Percentiles rank a stretch among this genome's conserved stretches.
phyloP scores from a whole-genome alignment of 2,329 filamentous ascomycete genomes.

The Fusarium sp. region DNA sequence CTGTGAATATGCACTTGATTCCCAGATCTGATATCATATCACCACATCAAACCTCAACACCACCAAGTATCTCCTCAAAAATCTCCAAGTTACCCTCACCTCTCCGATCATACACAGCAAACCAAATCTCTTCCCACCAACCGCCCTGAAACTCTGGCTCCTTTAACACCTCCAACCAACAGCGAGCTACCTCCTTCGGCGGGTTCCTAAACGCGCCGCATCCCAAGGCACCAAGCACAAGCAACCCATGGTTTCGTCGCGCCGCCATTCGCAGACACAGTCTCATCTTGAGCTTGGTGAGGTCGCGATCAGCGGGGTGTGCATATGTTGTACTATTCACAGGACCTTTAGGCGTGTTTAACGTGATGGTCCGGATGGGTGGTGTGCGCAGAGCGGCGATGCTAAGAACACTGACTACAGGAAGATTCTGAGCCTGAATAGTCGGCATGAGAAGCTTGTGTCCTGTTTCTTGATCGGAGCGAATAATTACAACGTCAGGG shows the following conservation, averaged over 20 bases:
- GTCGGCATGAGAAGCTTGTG: slow-evolving; percentile 60
- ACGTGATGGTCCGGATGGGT: slow-evolving; percentile 32
- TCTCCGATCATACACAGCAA: slow-evolving; percentile 68
- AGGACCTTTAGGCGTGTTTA: slow-evolving; percentile 32
- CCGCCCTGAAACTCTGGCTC: slow-evolving; percentile 72
- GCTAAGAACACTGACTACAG: slow-evolving; percentile 70
- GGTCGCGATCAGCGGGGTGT: slow-evolving; percentile 57
- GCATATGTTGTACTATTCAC: slow-evolving; percentile 56
- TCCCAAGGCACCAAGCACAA: slow-evolving; percentile 77
- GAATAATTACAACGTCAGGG: slow-evolving; percentile 70
- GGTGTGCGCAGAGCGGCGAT: slow-evolving; percentile 68
- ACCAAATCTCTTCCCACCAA: slow-evolving; percentile 73
- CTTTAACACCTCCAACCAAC: slow-evolving; percentile 71
- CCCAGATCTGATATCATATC: neutral
- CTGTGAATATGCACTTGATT: neutral
- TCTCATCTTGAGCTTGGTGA: slow-evolving; percentile 74
- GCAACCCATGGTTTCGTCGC: slow-evolving; percentile 64
- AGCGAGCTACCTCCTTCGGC: slow-evolving; percentile 68
- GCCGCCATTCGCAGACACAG: slow-evolving; percentile 70
- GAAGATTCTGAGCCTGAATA: slow-evolving; percentile 52
- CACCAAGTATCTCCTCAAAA: slow-evolving; percentile 60
- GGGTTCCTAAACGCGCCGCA: slow-evolving; percentile 77
- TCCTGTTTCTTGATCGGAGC: slow-evolving; percentile 60
- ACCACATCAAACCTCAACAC: slow-evolving; percentile 47
- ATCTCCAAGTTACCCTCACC: slow-evolving; percentile 63